Evolutionary conservation across 352 stramenopile genomes (phyloP).

Genomic region (Globisporangium alternatum): DNA sequence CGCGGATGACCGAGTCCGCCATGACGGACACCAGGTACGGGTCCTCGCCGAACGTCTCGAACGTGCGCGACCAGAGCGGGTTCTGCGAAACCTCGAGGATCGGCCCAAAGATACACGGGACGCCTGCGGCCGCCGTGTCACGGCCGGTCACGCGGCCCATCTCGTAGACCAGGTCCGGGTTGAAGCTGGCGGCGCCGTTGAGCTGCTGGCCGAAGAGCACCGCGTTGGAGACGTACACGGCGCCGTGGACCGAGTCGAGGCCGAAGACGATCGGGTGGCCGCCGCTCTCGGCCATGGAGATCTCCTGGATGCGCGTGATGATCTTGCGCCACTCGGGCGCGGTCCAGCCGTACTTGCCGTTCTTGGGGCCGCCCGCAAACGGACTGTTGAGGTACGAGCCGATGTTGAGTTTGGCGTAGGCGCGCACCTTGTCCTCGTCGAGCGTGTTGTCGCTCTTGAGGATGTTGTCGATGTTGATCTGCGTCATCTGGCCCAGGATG

Average conservation of each 20-base stretch:
- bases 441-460: slow-evolving; percentile 39
- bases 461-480: slow-evolving; percentile 74
- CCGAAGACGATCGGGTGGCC: slow-evolving; percentile 82
- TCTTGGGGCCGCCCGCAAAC: slow-evolving; percentile 31
- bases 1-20: slow-evolving; percentile 68
- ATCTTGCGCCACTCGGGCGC: slow-evolving; percentile 67
- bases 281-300: slow-evolving; percentile 59
- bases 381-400: slow-evolving; percentile 90
- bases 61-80: slow-evolving; percentile 88
- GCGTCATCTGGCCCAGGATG: slow-evolving; percentile 80
- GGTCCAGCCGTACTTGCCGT: slow-evolving; percentile 23
- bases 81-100: slow-evolving; percentile 88
- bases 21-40: slow-evolving; percentile 82
- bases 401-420: slow-evolving; percentile 71
- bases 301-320: slow-evolving; percentile 76
- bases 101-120: slow-evolving; percentile 90
- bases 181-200: slow-evolving; percentile 87
- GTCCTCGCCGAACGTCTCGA: slow-evolving; percentile 94
- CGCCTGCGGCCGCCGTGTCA: slow-evolving; percentile 84
- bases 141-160: slow-evolving; percentile 71
- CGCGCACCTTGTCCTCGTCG: slow-evolving; percentile 40
- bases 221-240: slow-evolving; percentile 78
- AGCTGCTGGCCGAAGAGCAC: slow-evolving; percentile 88
- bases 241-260: slow-evolving; percentile 89
- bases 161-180: slow-evolving; percentile 63